Base-by-base conservation (phyloP, 805 yeast species). In the Sugiyamaella qingdaonensis region DNA sequence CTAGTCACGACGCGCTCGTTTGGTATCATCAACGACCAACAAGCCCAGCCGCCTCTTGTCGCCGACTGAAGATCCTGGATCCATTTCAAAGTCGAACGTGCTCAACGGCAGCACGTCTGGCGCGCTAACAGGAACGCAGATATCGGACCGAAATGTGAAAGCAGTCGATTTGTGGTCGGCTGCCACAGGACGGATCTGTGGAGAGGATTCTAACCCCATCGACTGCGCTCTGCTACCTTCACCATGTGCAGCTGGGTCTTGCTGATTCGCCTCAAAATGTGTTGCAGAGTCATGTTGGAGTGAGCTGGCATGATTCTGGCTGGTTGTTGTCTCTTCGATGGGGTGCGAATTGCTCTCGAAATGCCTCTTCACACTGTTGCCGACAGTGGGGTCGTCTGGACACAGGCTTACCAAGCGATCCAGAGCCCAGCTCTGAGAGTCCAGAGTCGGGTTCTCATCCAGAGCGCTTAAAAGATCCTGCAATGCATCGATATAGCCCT, bases 401-500 rank as follows among this genome's bases (percentile, higher is more conserved):
- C 49, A 44, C 35, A 51, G 37, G 21, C 49, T 36, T 10, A 51
- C 49, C 29, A 51, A 44, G 8, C 49, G 48, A 10, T 48, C 45
- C 33, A 57, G 51, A 2, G 58, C 59, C 64, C 64, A 61, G 13
- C 50, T 52, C 27, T 49, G 52, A n/a, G 55, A 57, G 35, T 61
- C 60, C 35, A 60, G 39, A 10, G 32, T n/a, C 11, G 55, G 49
- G 33, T 56, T 52, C n/a, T 53, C 52, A 11, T 58, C 58, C 18
- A 62, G 21, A 10, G 56, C 58, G 2, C 35, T 37, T 29, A 60
- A 41, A 9, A 62, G 39, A 29, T 62, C 65, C 14, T 58, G 52
- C 27, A 62, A 44, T 2, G 65, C 65, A 11, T 59, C 57, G n/a
- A 52, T 29, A 46, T 62, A 62, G 18, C 64, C 64, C 49, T 58